Evolutionary conservation across 163 green algal genomes (phyloP).

Genomic region (Scenedesmus sp.): DNA sequence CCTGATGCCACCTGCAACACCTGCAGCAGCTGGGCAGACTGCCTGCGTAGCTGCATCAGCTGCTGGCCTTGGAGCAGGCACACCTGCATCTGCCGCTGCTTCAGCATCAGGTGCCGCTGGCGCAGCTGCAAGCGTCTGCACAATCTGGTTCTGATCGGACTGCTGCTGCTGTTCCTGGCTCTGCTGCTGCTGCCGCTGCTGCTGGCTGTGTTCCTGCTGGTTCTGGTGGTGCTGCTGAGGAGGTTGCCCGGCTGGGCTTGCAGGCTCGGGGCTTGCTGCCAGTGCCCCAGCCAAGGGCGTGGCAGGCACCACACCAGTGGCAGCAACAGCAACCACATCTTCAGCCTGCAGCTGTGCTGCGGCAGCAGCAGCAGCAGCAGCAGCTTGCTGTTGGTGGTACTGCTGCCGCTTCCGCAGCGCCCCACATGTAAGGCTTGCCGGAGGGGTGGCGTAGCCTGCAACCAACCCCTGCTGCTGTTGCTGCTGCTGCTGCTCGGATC

Average conservation of each 20-base stretch:
- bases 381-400: neutral
- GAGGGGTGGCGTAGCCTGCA: neutral
- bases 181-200: slow-evolving; percentile 20
- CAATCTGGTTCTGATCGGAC: neutral
- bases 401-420: neutral
- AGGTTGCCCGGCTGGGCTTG: neutral
- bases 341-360: neutral
- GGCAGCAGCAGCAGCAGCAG: neutral
- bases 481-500: slow-evolving; percentile 31
- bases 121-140: neutral
- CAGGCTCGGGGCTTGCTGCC: neutral
- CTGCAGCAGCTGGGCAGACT: neutral
- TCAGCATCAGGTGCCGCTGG: slow-evolving; percentile 1
- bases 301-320: neutral
- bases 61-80: neutral
- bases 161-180: slow-evolving; percentile 20
- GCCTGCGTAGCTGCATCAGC: neutral
- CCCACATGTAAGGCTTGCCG: neutral
- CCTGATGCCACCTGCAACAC: neutral
- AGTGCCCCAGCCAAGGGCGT: neutral
- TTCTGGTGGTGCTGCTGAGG: neutral
- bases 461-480: neutral
- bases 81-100: neutral
- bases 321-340: too few relatives aligned
- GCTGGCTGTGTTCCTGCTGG: neutral